Conservation (phyloP, 805 yeast species). For the Limtongozyma cylindracea region DNA sequence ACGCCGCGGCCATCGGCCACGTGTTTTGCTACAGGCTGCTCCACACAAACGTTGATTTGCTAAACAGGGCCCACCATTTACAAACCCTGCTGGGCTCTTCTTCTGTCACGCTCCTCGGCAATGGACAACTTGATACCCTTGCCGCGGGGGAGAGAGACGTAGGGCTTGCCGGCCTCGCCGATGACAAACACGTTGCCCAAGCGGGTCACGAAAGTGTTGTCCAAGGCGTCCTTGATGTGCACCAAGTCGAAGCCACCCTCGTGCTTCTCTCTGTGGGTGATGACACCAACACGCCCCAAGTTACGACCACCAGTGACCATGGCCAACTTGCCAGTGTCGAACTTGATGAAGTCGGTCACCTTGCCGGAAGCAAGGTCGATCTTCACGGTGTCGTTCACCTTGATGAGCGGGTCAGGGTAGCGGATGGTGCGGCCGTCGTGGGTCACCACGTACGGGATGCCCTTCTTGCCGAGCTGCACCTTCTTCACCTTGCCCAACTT, state of each 20-base stretch:
- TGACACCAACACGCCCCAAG: slow-evolving; percentile 95
- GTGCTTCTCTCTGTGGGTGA: slow-evolving; percentile 90
- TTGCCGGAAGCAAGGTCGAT: slow-evolving; percentile 91
- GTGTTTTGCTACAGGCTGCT: background rate
- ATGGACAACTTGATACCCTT: slow-evolving; percentile 93
- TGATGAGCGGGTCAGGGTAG: slow-evolving; percentile 96
- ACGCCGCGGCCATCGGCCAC: background rate
- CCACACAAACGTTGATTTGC: too few species aligned
- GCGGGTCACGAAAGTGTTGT: slow-evolving; percentile 91
- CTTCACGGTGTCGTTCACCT: slow-evolving; percentile 95
- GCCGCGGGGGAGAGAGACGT: slow-evolving; percentile 93
- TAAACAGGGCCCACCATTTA: too few species aligned
- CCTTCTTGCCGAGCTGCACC: slow-evolving; percentile 96
- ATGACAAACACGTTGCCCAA: slow-evolving; percentile 78
- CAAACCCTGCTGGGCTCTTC: slow-evolving; percentile 48
- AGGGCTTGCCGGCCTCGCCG: slow-evolving; percentile 91
- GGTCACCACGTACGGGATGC: slow-evolving; percentile 94
- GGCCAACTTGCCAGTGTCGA: slow-evolving; percentile 73
- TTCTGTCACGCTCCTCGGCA: slow-evolving; percentile 96
- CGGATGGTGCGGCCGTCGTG: slow-evolving; percentile 99
- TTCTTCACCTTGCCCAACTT: slow-evolving; percentile 96
- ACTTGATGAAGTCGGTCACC: slow-evolving; percentile 69
- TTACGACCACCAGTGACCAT: slow-evolving; percentile 97
- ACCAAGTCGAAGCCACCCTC: slow-evolving; percentile 97
- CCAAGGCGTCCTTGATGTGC: slow-evolving; percentile 87